Base-by-base conservation (phyloP, 352 stramenopile genomes). In the Pilasporangium apinafurcum region DNA sequence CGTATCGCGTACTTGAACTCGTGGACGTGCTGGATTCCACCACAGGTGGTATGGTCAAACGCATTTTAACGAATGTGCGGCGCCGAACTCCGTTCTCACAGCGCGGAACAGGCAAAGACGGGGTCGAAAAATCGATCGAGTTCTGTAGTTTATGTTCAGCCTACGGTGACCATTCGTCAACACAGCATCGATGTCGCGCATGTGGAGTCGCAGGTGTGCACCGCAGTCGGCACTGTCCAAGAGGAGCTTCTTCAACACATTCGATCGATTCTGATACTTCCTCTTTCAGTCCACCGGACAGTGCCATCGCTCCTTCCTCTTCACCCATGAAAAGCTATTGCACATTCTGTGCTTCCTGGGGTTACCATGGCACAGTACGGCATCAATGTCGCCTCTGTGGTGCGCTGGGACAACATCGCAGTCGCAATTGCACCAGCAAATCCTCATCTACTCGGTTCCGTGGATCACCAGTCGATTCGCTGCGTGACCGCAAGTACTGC, bases 11-110 rank as follows among this genome's bases (percentile, higher is more conserved):
- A 39, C 51, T 88, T 8, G 76, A 88, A 39, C 61, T 92, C 2
- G 65, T 88, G 21, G 76, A 89, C 45, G 67, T 88, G 35, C 58
- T 90, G 29, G 79, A 92, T 46, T 76, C 76, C 21, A 85, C 68
- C 7, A 89, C 79, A 0, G 76, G 76, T 5, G 79, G 74, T 12
- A 78, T 87, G 65, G 79, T 88, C 25, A 83, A 86, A 54, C 59
- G 62, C 5, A 72, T 92, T 18, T 56, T 92, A 22, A 79, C 59
- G 13, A 89, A 89, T 24, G 70, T 92, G 25, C 61, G 74, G 7
- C 55, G 48, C 6, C 67, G 68, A 37, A 53, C 72, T 31, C 73
- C 68, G 18, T 61, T 81, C 13, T 66, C 64, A 16, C 58, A 57
- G 22, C 45, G 51, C 12, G 56, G 65, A 24, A 31, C 36, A 18